Evolutionary conservation across 805 yeast genomes (phyloP).

Genomic region (Wickerhamiella nectarea): DNA sequence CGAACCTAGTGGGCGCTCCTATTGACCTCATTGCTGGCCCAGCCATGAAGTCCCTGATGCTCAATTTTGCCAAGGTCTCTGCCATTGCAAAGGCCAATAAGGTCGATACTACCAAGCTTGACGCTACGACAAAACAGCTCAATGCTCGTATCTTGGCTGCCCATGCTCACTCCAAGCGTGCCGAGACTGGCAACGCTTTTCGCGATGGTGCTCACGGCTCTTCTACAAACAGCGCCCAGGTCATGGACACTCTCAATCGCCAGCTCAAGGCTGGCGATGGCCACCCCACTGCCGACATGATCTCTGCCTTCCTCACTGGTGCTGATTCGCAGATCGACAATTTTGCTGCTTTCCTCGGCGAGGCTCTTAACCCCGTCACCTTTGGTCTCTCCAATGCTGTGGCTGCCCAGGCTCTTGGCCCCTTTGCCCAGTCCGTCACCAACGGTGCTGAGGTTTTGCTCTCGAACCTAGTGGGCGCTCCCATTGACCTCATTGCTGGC

Average conservation of each 20-base stretch:
- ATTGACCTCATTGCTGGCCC: constrained; percentile 20
- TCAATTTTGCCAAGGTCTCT: constrained; percentile 15
- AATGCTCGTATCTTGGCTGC: constrained; percentile 12
- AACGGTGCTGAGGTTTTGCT: constrained; percentile 24
- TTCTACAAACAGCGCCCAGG: constrained; percentile 16
- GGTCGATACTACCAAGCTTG: constrained; percentile 10
- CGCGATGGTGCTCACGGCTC: constrained; percentile 15
- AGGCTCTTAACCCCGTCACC: constrained; percentile 17
- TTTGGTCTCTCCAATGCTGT: constrained; percentile 20
- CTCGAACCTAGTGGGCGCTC: constrained; percentile 20
- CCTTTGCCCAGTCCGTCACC: constrained; percentile 23
- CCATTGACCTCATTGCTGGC: constrained; percentile 11
- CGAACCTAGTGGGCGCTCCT: constrained; percentile 20
- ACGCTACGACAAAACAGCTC: constrained; percentile 4
- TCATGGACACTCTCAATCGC: constrained; percentile 15
- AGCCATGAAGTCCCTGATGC: constrained; percentile 16
- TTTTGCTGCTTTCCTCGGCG: constrained; percentile 17
- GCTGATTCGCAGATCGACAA: constrained; percentile 26
- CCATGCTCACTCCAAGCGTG: constrained; percentile 11
- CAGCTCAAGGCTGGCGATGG: constrained; percentile 16
- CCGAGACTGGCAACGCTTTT: constrained; percentile 14
- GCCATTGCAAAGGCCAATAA: constrained; percentile 16
- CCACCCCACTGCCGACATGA: constrained; percentile 18
- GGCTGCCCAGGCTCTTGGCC: constrained; percentile 21
- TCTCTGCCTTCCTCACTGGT: constrained; percentile 22